Evolutionary conservation across 495 filamentous ascomycete genomes (phyloP), one percentile per base, ranked within the genome.

Genomic region (Hypoxylon perforatum): DNA sequence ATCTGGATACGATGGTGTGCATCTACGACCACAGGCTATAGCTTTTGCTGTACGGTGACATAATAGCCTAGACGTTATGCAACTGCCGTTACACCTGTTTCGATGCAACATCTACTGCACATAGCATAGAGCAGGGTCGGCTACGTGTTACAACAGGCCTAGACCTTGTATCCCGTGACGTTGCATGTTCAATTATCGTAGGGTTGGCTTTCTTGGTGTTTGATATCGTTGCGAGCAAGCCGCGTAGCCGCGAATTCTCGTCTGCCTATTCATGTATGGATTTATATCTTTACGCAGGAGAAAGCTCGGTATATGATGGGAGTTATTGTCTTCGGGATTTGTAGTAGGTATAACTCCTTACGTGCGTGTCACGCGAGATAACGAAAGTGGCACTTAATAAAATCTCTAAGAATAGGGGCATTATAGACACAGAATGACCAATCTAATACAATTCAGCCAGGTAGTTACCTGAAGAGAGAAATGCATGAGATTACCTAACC

Each of bases 61-160:
- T 63, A 64, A 61, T 48, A 21, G 52, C 51, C 15, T 48, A 41
- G 52, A 55, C 17, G 41, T 23, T 28, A 67, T 58, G 65, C 57
- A 58, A 67, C 53, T 68, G 54, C 59, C 54, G 65, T 68, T 68
- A 56, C 60, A 64, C 39, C 22, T 41, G 39, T 38, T 22, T 46
- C 44, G 30, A 38, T 54, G 47, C 30, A 30, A 49, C 10, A 33
- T 10, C 12, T 9, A 47, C 44, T 50, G n/a, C n/a, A n/a, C n/a
- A n/a, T n/a, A n/a, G n/a, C 63, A 49, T 38, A 35, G 35, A 55
- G 36, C 19, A 67, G 64, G 64, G 52, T 46, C 41, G 36, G 46
- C 11, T n/a, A 53, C 42, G 25, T 38, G 54, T 55, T 50, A 33
- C 59, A 63, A 22, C n/a, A 38, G 14, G 19, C 22, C 21, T 51